Base-by-base conservation (phyloP, 352 stramenopile genomes). In the Globisporangium apiculatum region DNA sequence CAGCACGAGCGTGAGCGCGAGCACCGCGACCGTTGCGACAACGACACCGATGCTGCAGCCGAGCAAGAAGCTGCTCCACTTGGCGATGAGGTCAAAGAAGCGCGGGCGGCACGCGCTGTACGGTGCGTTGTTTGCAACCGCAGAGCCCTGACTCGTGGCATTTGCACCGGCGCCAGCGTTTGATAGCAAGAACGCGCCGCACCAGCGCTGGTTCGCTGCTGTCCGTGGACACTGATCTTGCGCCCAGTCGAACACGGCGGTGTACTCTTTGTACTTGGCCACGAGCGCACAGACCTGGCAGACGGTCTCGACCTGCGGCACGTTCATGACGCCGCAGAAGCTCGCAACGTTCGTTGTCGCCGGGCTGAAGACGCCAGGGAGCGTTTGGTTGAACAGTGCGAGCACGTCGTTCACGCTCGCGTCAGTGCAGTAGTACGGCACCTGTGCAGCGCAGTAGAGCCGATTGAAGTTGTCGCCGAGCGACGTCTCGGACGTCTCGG, bases 361-460 rank as follows among this genome's bases (percentile, higher is more conserved):
- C 46, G 66, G 65, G 5, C 54, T 55, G 40, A 83, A 80, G 53
- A 72, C 67, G 35, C 73, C 73, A 7, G 69, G 53, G 18, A 78
- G 51, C 51, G 75, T 73, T 18, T 71, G 53, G 53, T 81, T 81
- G 64, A 86, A 87, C 65, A 81, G 75, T 40, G 59, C 55, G 14
- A 86, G 68, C 64, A 85, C 71, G 18, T 71, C 62, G 41, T 75
- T 73, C 5, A 82, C 61, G 3, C 63, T 61, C 3, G 76, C 68
- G 18, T 77, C 66, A 14, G 72, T 48, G 66, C 84, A 94, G 66
- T 92, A 94, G 61, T 91, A 88, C 42, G 79, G 70, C 50, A 94
- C 73, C 67, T 90, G 79, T 7, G 79, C 76, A 57, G 83, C 77
- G 71, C 84, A 94, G 66, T 92, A 92, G 53, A 91, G 76, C 50